Conservation (phyloP, 768 basidiomycete species). For the Russula sp. region DNA sequence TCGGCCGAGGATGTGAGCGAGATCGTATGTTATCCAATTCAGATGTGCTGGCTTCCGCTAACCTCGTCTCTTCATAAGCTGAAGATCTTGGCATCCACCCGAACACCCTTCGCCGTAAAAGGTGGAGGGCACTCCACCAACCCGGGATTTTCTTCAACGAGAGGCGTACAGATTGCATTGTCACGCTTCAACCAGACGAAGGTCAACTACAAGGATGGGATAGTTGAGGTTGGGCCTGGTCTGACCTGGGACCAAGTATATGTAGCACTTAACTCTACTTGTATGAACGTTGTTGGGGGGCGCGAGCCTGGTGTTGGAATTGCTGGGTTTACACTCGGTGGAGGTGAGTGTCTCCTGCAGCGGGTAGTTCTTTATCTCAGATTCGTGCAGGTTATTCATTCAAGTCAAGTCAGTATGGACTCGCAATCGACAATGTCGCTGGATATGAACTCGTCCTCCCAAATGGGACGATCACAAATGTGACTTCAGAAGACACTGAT, state of each 20-base stretch:
- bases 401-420: constrained; percentile 28
- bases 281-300: constrained; percentile 22
- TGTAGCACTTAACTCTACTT: constrained; percentile 5
- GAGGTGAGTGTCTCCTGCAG: constrained; percentile 11
- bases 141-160: constrained; percentile 25
- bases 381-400: constrained; percentile 26
- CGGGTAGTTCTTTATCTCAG: neutral
- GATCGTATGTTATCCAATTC: neutral
- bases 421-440: constrained; percentile 31
- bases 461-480: constrained; percentile 21
- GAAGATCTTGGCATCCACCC: neutral
- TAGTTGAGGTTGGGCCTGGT: constrained; percentile 20
- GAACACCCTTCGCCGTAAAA: constrained; percentile 16
- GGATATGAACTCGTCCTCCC: constrained; percentile 27
- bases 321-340: constrained; percentile 23
- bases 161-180: constrained; percentile 25
- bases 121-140: constrained; percentile 24
- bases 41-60: neutral
- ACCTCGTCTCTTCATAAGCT: neutral
- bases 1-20: no score
- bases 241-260: constrained; percentile 25
- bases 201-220: neutral
- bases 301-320: constrained; percentile 21
- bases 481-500: neutral
- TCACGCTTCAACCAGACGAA: constrained; percentile 13